Percentiles rank a stretch among this genome's conserved stretches.
phyloP scores from a whole-genome alignment of 768 basidiomycete species.

The Trametes gibbosa region DNA sequence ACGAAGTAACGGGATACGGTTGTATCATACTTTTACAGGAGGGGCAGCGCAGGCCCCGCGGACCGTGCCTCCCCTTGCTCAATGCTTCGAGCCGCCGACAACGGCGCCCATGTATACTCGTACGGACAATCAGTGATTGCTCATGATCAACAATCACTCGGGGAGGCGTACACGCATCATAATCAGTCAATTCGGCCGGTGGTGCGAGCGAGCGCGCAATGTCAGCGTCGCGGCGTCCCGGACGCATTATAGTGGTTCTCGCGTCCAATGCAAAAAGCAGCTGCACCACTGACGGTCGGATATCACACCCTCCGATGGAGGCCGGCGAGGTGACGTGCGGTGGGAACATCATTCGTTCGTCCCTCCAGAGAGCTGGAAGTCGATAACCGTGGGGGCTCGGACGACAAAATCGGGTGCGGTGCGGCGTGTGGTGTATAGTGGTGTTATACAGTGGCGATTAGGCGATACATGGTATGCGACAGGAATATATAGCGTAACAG shows the following conservation, averaged over 20 bases:
- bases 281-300: no score
- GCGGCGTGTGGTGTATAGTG: neutral
- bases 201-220: neutral
- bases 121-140: conserved; percentile 14
- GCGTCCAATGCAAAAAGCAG: no score
- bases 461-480: conserved; percentile 12
- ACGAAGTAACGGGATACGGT: no score
- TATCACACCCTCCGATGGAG: neutral
- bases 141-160: conserved; percentile 17
- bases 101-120: conserved; percentile 11
- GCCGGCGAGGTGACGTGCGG: neutral
- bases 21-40: no score
- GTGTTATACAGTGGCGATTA: conserved; percentile 18
- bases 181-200: conserved; percentile 3
- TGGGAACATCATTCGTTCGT: no score
- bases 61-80: no score
- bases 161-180: neutral
- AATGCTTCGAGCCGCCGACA: neutral
- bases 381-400: no score
- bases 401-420: no score
- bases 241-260: no score
- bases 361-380: no score
- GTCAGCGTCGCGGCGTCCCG: neutral
- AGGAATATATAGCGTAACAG: conserved; percentile 12
- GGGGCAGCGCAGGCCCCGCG: no score